Evolutionary conservation across 164 flowering plant species (phyloP), one percentile per base, ranked within the genome.

Genomic region (Vitis riparia): DNA sequence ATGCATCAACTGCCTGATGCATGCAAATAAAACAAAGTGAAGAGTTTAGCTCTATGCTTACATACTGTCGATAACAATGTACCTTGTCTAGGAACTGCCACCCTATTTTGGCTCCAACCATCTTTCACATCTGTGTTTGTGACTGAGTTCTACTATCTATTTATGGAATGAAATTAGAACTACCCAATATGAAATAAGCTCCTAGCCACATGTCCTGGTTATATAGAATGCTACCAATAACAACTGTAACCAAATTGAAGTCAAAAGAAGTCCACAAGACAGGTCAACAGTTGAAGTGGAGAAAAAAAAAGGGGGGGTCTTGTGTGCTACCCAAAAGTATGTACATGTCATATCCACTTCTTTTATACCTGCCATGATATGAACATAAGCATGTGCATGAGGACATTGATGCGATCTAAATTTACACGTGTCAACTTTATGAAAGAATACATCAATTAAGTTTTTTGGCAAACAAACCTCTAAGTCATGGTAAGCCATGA

Each of bases 391-490:
- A 53, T 53, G 56, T 53, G n/a, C 15, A 53, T 14, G n/a, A 53
- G 5, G n/a, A 12, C n/a, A 53, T 53, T 13, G 56, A 15, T 14
- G 55, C 8, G 56, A 13, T 53, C 56, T 13, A 14, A 14, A 53
- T 53, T 53, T 53, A 53, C 56, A 53, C 15, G 6, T 53, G 56
- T 13, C 56, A 53, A 13, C 14, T 14, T 51, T 37, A 37, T 53
- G 56, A 53, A 12, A 53, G n/a, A 15, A n/a, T 53, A 14, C n/a
- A 11, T 11, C n/a, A 4, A 14, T 0, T 23, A 23, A 23, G 27
- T 23, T 23, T 23, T 23, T 23, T 23, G 27, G 52, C 51, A 63
- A 62, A 63, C 66, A 63, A 59, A 59, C 66, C 66, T 17, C 6
- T 23, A 23, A 23, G 27, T 23, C 27, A 23, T 23, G 27, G 27